phyloP scores from a whole-genome alignment of 495 filamentous ascomycete genomes.

The Aspergillus egyptiacus region DNA sequence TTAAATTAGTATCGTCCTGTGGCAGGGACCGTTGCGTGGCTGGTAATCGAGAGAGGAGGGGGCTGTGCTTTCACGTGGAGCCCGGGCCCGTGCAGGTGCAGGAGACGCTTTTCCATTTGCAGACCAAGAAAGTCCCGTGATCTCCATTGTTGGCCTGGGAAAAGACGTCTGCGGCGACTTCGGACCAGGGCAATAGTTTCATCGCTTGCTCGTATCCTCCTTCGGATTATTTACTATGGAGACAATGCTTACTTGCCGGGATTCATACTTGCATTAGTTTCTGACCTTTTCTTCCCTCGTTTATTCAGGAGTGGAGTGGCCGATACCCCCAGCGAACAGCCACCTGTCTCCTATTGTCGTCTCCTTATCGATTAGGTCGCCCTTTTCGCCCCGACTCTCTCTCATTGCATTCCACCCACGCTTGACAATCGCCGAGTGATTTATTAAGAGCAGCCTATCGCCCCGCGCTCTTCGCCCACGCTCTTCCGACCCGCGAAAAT shows the following conservation, averaged over 20 bases:
- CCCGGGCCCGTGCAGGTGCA: too few species aligned
- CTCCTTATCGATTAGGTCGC: constrained; percentile 28
- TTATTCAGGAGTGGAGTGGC: background rate
- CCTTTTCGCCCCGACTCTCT: constrained; percentile 2
- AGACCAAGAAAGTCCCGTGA: constrained; percentile 13
- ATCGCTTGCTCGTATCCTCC: background rate
- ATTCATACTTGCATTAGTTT: background rate
- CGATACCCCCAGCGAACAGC: constrained; percentile 19
- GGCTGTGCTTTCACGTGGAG: constrained; percentile 8
- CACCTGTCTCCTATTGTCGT: constrained; percentile 25
- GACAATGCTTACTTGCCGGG: background rate
- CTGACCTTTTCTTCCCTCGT: background rate
- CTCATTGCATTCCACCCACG: background rate
- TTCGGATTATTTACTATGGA: background rate
- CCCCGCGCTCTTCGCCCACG: background rate
- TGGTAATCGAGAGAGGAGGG: background rate
- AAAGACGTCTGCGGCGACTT: constrained; percentile 11
- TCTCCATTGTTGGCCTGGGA: background rate
- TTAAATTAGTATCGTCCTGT: background rate
- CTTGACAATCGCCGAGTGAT: background rate
- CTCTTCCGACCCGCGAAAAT: constrained; percentile 27
- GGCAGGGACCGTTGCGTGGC: constrained; percentile 1
- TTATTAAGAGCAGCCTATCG: background rate
- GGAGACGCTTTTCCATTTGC: too few species aligned
- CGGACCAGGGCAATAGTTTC: constrained; percentile 1